Percentiles rank a stretch among this genome's conserved stretches.
phyloP scores from a whole-genome alignment of 306 rosid species.

The Cicer arietinum region DNA sequence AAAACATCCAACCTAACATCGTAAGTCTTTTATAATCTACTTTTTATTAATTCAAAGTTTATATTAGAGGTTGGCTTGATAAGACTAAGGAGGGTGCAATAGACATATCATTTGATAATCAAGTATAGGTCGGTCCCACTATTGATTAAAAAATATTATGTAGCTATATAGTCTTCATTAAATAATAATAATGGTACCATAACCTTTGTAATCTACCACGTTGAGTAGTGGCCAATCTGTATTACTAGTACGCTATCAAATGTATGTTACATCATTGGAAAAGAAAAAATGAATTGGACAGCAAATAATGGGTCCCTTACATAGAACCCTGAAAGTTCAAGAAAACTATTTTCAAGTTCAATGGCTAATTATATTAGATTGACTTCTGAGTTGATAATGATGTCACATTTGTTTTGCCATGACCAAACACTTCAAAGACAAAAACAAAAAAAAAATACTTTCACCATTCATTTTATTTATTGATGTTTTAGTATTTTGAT shows the following conservation, averaged over 20 bases:
- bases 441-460: too few relatives aligned
- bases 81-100: constrained; percentile 10
- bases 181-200: constrained; percentile 25
- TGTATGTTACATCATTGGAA: constrained; percentile 38
- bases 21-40: too few relatives aligned
- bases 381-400: background rate
- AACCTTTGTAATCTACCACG: constrained; percentile 34
- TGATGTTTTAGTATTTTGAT: too few relatives aligned
- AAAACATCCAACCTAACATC: too few relatives aligned
- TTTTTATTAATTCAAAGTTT: too few relatives aligned
- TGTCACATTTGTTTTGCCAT: background rate
- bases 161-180: constrained; percentile 32
- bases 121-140: constrained; percentile 27
- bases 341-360: background rate
- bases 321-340: background rate
- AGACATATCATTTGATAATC: constrained; percentile 37
- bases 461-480: too few relatives aligned
- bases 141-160: constrained; percentile 26
- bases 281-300: constrained; percentile 41
- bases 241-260: constrained; percentile 24
- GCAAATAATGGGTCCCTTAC: constrained; percentile 40
- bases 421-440: background rate
- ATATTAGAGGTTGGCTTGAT: too few relatives aligned
- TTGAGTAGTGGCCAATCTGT: constrained; percentile 24
- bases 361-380: background rate